phyloP scores from a whole-genome alignment of 1,139 yeast species.

The Pneumocystis sp. region DNA sequence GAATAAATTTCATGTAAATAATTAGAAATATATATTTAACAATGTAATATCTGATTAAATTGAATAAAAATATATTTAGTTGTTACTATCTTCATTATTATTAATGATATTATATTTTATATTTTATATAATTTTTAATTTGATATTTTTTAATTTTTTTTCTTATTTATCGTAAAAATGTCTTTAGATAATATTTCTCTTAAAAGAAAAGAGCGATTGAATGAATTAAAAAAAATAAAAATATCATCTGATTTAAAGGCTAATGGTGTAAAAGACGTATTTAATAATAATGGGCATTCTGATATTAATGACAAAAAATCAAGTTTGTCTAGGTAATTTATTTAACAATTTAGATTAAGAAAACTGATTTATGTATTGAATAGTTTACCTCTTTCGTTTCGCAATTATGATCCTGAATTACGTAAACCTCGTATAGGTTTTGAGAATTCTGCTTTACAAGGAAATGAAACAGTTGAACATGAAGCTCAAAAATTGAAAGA shows the following conservation, averaged over 20 bases:
- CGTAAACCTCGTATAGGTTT: conserved; percentile 24
- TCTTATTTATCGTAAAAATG: conserved; percentile 12
- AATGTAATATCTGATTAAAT: too few species aligned
- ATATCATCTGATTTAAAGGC: conserved; percentile 15
- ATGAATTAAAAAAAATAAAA: conserved; percentile 25
- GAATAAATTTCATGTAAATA: too few species aligned
- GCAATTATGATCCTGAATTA: conserved; percentile 27
- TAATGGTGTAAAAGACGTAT: conserved; percentile 8
- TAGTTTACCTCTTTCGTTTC: conserved; percentile 8
- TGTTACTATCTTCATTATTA: too few species aligned
- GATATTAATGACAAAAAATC: conserved; percentile 11
- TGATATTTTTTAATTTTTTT: not conserved
- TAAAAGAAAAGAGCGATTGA: conserved; percentile 28
- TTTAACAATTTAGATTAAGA: conserved; percentile 1
- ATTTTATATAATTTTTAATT: not conserved
- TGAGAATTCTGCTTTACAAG: conserved; percentile 22
- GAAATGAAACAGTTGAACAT: conserved; percentile 21
- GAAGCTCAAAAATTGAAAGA: conserved; percentile 14
- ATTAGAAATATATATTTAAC: too few species aligned
- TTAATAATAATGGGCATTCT: conserved; percentile 12
- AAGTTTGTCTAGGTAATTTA: conserved; percentile 6
- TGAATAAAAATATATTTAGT: too few species aligned
- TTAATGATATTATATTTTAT: too few species aligned
- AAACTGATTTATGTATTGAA: not conserved
- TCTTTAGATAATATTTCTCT: conserved; percentile 28